phyloP scores from a whole-genome alignment of 1,139 yeast species.

The Wickerhamiella infanticola region DNA sequence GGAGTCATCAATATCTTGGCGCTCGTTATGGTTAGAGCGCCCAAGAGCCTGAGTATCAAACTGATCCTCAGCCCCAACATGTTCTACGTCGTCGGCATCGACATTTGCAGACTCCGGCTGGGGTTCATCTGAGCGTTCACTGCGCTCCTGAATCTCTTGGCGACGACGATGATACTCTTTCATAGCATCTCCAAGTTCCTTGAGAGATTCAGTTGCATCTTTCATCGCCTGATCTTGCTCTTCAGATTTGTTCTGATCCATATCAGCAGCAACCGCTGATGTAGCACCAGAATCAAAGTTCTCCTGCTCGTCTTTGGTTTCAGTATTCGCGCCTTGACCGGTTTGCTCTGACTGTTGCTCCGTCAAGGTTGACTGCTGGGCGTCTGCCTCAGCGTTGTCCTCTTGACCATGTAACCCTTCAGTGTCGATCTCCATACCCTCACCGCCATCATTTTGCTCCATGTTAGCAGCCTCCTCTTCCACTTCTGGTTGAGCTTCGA shows the following conservation, averaged over 20 bases:
- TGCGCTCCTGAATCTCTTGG: constrained; percentile 52
- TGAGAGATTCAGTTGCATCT: constrained; percentile 64
- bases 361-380: constrained; percentile 33
- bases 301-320: constrained; percentile 49
- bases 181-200: constrained; percentile 77
- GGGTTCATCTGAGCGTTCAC: constrained; percentile 19
- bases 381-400: constrained; percentile 27
- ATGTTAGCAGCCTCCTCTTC: constrained; percentile 21
- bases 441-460: constrained; percentile 63
- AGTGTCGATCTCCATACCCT: constrained; percentile 30
- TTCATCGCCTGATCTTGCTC: constrained; percentile 50
- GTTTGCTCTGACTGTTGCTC: constrained; percentile 56
- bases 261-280: constrained; percentile 29
- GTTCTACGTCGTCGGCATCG: constrained; percentile 76
- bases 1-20: constrained; percentile 62
- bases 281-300: constrained; percentile 44
- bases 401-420: constrained; percentile 29
- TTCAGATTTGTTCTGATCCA: constrained; percentile 15
- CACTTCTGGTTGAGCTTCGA: constrained; percentile 22
- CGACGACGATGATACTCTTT: constrained; percentile 86
- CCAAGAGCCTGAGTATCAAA: constrained; percentile 85
- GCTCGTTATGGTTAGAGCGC: constrained; percentile 68
- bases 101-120: constrained; percentile 8
- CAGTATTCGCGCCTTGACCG: constrained; percentile 66
- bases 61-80: constrained; percentile 63